phyloP scores from a whole-genome alignment of 352 stramenopile genomes.

The Phytophthora uliginosa region DNA sequence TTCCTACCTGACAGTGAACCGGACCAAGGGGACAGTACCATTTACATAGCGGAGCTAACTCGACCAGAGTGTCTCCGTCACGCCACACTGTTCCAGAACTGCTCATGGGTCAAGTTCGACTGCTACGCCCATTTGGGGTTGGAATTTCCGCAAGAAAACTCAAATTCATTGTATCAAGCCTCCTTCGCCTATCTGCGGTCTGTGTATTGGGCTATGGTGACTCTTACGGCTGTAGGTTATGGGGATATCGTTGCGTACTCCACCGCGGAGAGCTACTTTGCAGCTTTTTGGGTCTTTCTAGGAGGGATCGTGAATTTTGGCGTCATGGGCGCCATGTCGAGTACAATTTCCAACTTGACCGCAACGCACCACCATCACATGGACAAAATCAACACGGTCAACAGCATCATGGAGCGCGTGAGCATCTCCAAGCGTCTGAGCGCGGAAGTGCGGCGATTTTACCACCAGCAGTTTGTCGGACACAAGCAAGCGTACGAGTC shows the following conservation, averaged over 20 bases:
- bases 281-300: constrained; percentile 66
- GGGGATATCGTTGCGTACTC: constrained; percentile 38
- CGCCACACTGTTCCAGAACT: constrained; percentile 57
- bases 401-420: constrained; percentile 64
- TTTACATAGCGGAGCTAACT: constrained; percentile 31
- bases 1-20: constrained; percentile 25
- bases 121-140: constrained; percentile 59
- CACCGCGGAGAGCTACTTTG: constrained; percentile 71
- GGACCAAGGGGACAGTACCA: not conserved
- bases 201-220: constrained; percentile 75
- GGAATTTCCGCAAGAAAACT: constrained; percentile 39
- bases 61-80: constrained; percentile 47
- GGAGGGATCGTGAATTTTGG: constrained; percentile 78
- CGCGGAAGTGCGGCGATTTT: constrained; percentile 48
- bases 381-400: constrained; percentile 67
- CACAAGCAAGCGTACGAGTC: constrained; percentile 69
- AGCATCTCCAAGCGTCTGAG: constrained; percentile 46
- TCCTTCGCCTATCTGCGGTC: constrained; percentile 71
- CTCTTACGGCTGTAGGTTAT: constrained; percentile 72
- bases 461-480: constrained; percentile 74
- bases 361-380: constrained; percentile 56
- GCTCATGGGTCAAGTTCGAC: constrained; percentile 74
- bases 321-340: constrained; percentile 75
- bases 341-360: constrained; percentile 70
- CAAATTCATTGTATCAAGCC: constrained; percentile 41